phyloP scores from a whole-genome alignment of 2,329 filamentous ascomycete genomes.

The Niveomyces coronatus region DNA sequence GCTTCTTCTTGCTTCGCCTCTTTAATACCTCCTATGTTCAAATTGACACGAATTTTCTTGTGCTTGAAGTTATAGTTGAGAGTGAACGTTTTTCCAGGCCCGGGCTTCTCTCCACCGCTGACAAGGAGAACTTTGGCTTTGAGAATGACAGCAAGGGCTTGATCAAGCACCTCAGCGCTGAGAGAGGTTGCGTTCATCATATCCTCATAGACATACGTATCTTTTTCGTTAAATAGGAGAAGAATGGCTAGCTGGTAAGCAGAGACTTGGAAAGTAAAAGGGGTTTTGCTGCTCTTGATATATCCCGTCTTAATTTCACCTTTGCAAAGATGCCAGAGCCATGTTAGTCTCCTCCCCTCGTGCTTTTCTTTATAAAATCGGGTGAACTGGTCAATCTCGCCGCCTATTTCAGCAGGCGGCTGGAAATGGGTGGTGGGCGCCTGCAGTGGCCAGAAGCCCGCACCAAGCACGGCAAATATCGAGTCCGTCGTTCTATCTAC shows the following conservation, averaged over 20 bases:
- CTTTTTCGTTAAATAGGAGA: slow-evolving; percentile 86
- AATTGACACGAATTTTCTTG: slow-evolving; percentile 95
- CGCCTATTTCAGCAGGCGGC: slow-evolving; percentile 72
- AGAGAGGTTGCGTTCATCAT: slow-evolving; percentile 75
- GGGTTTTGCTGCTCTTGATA: slow-evolving; percentile 77
- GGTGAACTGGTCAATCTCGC: slow-evolving; percentile 81
- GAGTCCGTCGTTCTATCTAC: slow-evolving; percentile 69
- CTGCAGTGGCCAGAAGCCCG: slow-evolving; percentile 91
- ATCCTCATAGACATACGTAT: slow-evolving; percentile 77
- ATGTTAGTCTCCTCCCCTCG: slow-evolving; percentile 89
- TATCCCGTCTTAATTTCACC: slow-evolving; percentile 93
- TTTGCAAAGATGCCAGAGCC: slow-evolving; percentile 98
- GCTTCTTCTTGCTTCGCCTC: slow-evolving; percentile 94
- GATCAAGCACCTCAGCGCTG: slow-evolving; percentile 72
- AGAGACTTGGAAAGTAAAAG: slow-evolving; percentile 94
- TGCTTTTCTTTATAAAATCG: slow-evolving; percentile 96
- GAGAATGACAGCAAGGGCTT: slow-evolving; percentile 73
- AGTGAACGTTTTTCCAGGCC: slow-evolving; percentile 66
- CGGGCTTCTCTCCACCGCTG: slow-evolving; percentile 59
- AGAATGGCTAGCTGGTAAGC: slow-evolving; percentile 97
- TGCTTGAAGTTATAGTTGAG: slow-evolving; percentile 95
- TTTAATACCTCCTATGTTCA: slow-evolving; percentile 89
- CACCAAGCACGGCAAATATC: slow-evolving; percentile 85
- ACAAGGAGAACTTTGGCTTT: slow-evolving; percentile 85
- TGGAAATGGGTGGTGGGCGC: slow-evolving; percentile 82